Conservation (phyloP, 2,329 filamentous ascomycete species). For the Trichophyton equinum region DNA sequence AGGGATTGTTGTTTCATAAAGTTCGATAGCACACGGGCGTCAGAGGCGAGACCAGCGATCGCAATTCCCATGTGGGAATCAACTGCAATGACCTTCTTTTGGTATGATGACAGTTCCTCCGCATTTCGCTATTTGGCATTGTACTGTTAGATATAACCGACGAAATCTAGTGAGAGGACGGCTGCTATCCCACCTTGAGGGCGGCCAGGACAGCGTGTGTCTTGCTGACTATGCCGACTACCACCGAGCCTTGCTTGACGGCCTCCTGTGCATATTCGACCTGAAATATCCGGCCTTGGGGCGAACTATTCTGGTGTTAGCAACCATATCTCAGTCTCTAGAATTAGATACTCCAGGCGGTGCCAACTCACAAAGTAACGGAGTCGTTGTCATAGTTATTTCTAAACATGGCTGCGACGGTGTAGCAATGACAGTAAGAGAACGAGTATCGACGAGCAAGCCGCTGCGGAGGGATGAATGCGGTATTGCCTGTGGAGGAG, state of each 20-base stretch:
- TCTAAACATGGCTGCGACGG: constrained; percentile 67
- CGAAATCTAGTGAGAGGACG: neutral
- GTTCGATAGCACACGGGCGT: constrained; percentile 97
- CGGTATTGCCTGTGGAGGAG: neutral
- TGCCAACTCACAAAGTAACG: constrained; percentile 75
- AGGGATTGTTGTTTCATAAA: constrained; percentile 99
- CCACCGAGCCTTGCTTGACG: constrained; percentile 96
- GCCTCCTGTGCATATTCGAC: constrained; percentile 98
- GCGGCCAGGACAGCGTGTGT: constrained; percentile 92
- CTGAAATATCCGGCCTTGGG: constrained; percentile 98
- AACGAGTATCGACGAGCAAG: neutral
- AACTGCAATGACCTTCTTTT: constrained; percentile 97
- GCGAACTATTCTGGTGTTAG: constrained; percentile 52
- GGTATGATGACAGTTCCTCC: constrained; percentile 98
- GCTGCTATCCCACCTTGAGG: constrained; percentile 59
- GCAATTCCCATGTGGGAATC: constrained; percentile 92
- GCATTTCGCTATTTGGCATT: constrained; percentile 63
- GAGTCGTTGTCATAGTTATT: constrained; percentile 99
- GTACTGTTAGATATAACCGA: neutral
- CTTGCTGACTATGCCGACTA: constrained; percentile 94
- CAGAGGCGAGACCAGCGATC: constrained; percentile 91
- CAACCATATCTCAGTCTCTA: constrained; percentile 3
- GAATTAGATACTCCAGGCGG: neutral
- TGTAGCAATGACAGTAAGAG: constrained; percentile 8
- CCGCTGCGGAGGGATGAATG: constrained; percentile 1